These are phyloP conservation scores for Mycosphaerella arachidis DNA, from an alignment of 2,329 filamentous ascomycete species.

Conservation along the genomic window DNA sequence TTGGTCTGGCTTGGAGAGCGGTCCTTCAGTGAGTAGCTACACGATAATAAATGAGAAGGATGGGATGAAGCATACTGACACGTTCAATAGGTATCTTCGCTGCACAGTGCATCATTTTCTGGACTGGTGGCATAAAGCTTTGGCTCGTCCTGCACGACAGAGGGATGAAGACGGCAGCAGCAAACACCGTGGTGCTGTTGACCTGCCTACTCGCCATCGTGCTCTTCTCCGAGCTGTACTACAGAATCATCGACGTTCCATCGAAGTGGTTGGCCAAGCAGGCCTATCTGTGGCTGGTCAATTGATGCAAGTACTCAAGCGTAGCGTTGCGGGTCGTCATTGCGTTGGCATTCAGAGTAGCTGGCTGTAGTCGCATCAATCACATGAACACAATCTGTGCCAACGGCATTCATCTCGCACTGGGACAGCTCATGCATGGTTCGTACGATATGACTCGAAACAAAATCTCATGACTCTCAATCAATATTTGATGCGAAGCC, in stretches of 20 bases:
- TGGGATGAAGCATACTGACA: no score
- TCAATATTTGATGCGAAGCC: background rate
- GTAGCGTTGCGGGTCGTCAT: background rate
- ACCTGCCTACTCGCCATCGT: conserved; percentile 16
- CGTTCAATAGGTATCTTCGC: conserved; percentile 24
- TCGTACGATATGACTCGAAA: no score
- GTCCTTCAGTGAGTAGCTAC: conserved; percentile 25
- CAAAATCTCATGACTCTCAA: no score
- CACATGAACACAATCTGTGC: no score
- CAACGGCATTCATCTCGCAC: no score
- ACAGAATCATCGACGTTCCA: conserved; percentile 24
- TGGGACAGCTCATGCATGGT: no score
- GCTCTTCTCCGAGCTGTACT: conserved; percentile 24
- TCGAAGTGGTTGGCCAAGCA: conserved; percentile 22
- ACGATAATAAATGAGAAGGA: no score
- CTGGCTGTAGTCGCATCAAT: no score
- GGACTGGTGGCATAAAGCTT: conserved; percentile 29
- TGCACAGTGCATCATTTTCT: conserved; percentile 28
- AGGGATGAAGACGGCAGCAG: conserved; percentile 12
- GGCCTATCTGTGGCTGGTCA: conserved; percentile 23
- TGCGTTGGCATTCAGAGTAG: background rate
- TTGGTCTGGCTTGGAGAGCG: conserved; percentile 25
- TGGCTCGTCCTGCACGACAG: conserved; percentile 23
- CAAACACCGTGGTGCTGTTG: conserved; percentile 27
- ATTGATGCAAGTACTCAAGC: background rate